phyloP scores from a whole-genome alignment of 805 yeast species.

The Hanseniaspora pseudoguilliermondii region DNA sequence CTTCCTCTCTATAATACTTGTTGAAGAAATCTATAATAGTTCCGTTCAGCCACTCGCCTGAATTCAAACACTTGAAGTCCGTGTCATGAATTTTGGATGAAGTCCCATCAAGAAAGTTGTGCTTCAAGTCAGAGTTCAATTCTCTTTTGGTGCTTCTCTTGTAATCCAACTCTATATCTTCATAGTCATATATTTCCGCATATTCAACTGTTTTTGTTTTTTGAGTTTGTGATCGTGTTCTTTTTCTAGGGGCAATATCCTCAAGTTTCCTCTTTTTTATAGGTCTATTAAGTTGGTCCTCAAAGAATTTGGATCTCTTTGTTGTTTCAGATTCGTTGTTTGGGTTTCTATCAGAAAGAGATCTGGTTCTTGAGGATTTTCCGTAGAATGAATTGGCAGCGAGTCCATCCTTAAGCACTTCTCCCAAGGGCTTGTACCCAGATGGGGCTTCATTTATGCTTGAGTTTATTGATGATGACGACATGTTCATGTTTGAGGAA shows the following conservation, averaged over 20 bases:
- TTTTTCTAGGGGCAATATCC: not conserved
- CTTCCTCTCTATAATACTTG: constrained; percentile 38
- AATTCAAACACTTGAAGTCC: constrained; percentile 69
- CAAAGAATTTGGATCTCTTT: not conserved
- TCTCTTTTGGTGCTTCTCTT: not conserved
- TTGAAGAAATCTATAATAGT: constrained; percentile 74
- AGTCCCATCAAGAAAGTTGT: constrained; percentile 9
- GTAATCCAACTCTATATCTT: not conserved
- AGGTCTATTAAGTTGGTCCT: not conserved
- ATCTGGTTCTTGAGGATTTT: not conserved
- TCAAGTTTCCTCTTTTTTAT: not conserved
- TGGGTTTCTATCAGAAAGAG: not conserved
- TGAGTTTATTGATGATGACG: not conserved
- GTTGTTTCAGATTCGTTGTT: not conserved
- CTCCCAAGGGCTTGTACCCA: not conserved
- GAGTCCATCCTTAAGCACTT: not conserved
- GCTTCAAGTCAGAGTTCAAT: constrained; percentile 5
- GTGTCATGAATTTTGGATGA: constrained; percentile 26
- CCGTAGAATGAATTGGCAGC: constrained; percentile 2
- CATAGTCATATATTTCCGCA: constrained; percentile 2
- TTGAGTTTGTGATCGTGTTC: constrained; percentile 5
- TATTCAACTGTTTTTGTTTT: not conserved
- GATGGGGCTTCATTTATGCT: not conserved
- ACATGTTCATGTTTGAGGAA: not conserved
- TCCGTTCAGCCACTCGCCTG: constrained; percentile 83